Percentiles rank a stretch among this genome's conserved stretches.
Evolutionary conservation across 73 alveolate genomes (phyloP).

Genomic region (Paramecium sonneborni): DNA sequence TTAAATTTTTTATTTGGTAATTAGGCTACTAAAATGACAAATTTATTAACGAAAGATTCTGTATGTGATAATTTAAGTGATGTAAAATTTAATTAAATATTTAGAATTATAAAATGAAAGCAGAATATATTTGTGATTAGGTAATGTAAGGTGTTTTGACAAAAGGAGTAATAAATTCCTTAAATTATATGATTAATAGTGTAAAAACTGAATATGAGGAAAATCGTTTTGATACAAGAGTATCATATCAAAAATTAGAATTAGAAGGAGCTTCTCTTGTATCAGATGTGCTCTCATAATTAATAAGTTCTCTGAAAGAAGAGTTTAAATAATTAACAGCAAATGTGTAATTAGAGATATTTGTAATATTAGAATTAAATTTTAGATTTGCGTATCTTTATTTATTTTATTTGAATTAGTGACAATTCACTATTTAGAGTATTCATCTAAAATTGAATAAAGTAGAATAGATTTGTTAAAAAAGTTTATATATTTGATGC

Average conservation of each 20-base stretch:
- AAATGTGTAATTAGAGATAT: not conserved
- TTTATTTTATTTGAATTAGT: not conserved
- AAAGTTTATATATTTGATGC: not conserved
- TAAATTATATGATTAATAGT: not conserved
- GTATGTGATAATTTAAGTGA: conserved; percentile 20
- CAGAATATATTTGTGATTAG: not conserved
- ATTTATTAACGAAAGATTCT: not conserved
- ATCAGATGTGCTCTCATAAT: not conserved
- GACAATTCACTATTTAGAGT: not conserved
- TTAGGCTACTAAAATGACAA: not conserved
- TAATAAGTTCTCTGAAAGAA: not conserved
- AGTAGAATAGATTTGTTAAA: not conserved
- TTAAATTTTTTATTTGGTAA: not conserved
- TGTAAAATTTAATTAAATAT: not conserved
- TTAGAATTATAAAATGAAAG: not conserved
- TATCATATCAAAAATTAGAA: not conserved
- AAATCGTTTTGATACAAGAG: not conserved
- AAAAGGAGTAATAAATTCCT: not conserved
- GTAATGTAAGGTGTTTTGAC: conserved; percentile 12
- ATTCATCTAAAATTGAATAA: not conserved
- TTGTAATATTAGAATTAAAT: not conserved
- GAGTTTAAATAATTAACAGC: not conserved
- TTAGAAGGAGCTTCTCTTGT: conserved; percentile 24
- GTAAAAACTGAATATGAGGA: not conserved
- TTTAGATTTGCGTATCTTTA: not conserved